A percentile compares a stretch with the other conserved stretches of the same genome.
These are phyloP conservation scores for Aspergillus neotritici DNA, from an alignment of 2,329 filamentous ascomycete genomes.

Conservation along the genomic window DNA sequence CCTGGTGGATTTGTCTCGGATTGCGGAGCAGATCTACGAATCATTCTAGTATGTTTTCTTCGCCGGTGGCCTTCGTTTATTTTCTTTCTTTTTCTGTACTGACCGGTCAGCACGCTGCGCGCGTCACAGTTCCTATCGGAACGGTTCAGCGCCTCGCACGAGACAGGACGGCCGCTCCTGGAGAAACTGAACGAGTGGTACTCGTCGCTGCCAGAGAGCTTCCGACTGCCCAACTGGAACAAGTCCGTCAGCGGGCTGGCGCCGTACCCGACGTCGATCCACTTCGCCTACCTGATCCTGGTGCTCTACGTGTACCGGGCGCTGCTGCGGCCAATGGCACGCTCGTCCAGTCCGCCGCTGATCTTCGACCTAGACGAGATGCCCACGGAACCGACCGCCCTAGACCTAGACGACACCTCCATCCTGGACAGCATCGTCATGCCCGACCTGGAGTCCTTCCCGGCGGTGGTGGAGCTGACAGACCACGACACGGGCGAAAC, in stretches of 20 bases:
- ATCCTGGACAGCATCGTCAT: conserved; percentile 21
- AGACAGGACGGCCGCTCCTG: conserved; percentile 23
- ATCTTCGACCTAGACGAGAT: conserved; percentile 26
- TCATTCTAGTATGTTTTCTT: conserved; percentile 27
- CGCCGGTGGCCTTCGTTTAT: neutral
- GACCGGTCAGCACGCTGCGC: conserved; percentile 21
- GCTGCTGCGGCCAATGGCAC: conserved; percentile 29
- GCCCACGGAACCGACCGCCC: conserved; percentile 9
- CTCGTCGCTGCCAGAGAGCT: conserved; percentile 23
- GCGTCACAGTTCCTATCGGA: conserved; percentile 27
- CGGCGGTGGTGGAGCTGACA: conserved; percentile 19
- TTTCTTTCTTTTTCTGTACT: neutral
- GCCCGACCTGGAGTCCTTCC: conserved; percentile 19
- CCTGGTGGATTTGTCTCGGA: conserved; percentile 22
- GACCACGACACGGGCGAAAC: conserved; percentile 23
- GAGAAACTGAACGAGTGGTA: conserved; percentile 29
- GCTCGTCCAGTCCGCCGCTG: conserved; percentile 21
- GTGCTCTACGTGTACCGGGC: conserved; percentile 34
- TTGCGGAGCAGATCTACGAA: conserved; percentile 28
- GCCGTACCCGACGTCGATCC: conserved; percentile 23
- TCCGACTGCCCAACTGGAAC: conserved; percentile 26
- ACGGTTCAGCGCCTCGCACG: conserved; percentile 25
- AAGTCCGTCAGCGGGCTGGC: conserved; percentile 20
- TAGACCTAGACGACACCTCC: conserved; percentile 17
- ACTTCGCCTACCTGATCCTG: conserved; percentile 33